Evolutionary conservation across 192 early-diverging fungal species (phyloP), one percentile per base, ranked within the genome.

Genomic region (Entomortierella lignicola): DNA sequence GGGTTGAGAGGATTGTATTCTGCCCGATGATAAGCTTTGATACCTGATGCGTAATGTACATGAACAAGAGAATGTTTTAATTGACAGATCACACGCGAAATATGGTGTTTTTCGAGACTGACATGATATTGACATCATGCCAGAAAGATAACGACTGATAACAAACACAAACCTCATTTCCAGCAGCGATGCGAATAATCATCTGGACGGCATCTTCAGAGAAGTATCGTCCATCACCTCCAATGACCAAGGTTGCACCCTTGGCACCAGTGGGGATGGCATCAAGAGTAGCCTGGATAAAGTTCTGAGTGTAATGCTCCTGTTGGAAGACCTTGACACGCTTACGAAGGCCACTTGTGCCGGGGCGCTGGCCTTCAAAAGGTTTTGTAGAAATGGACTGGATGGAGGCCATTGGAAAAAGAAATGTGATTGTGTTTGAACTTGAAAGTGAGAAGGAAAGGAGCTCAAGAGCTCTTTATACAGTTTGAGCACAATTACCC

Each of bases 321-420:
- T 99, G 95, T 87, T 97, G 90, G 82, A 99, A 99, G 57, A 98
- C 91, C 81, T 91, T 95, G 72, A 97, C 95, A 56, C 95, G 92
- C 84, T 98, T 98, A 80, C 97, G 92, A 30, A 98, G 91, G 44
- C 97, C 97, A 72, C 90, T 94, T 31, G 98, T 99, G 54, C 98
- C 98, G 34, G 97, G 98, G 85, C 97, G 98, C 86, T 99, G 98
- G 65, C 92, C 96, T n/a, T 91, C 91, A 57, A 89, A 97, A 6
- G 92, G 87, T 55, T 77, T 91, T 5, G 95, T 96, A 8, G 84
- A 41, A 27, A 96, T 61, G 61, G 75, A 70, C 67, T 70, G 67
- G 47, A 79, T 79, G 50, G 75, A 79, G 29, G 68, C 75, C 75
- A 79, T 79, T 37, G 20, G 52, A 47, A 50, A 58, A 29, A 18